These are phyloP conservation scores for Aspergillus leporis DNA, from an alignment of 495 filamentous ascomycete species.

Conservation along the genomic window DNA sequence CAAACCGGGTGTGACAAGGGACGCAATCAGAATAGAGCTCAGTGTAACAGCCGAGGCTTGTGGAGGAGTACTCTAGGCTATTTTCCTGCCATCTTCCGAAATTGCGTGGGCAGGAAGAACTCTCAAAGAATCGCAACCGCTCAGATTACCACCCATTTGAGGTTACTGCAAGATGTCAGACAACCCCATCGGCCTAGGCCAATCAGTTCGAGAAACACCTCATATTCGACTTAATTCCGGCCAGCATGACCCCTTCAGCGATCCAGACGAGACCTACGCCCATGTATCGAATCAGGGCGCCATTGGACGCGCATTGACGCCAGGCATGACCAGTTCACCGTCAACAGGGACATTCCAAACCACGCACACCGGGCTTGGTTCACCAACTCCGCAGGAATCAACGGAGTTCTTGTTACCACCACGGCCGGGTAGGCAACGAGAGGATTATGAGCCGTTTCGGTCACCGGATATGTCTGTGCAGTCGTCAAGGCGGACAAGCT, in stretches of 20 bases:
- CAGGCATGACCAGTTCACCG: conserved; percentile 12
- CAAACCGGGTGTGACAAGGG: neutral
- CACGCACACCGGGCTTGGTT: conserved; percentile 23
- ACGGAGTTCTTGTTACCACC: conserved; percentile 64
- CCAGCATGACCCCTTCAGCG: conserved; percentile 49
- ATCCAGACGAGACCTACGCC: conserved; percentile 31
- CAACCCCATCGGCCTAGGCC: conserved; percentile 4
- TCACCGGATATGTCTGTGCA: conserved; percentile 45
- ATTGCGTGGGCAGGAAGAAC: neutral
- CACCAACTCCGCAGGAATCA: conserved; percentile 46
- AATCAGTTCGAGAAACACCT: conserved; percentile 11
- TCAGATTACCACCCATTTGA: neutral
- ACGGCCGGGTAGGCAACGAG: conserved; percentile 43
- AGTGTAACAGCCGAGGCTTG: neutral
- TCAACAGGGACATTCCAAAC: conserved; percentile 17
- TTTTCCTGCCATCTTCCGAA: neutral
- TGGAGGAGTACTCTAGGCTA: neutral
- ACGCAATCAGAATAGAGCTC: neutral
- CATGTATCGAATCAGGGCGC: conserved; percentile 12
- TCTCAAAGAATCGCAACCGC: neutral
- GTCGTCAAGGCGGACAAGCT: conserved; percentile 59
- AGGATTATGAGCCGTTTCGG: conserved; percentile 40
- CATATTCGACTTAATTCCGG: conserved; percentile 64
- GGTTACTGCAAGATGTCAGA: conserved; percentile 13
- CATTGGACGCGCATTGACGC: conserved; percentile 23